Evolutionary conservation across 1,284 basidiomycete species (phyloP).

Genomic region (Ganoderma lucidum): DNA sequence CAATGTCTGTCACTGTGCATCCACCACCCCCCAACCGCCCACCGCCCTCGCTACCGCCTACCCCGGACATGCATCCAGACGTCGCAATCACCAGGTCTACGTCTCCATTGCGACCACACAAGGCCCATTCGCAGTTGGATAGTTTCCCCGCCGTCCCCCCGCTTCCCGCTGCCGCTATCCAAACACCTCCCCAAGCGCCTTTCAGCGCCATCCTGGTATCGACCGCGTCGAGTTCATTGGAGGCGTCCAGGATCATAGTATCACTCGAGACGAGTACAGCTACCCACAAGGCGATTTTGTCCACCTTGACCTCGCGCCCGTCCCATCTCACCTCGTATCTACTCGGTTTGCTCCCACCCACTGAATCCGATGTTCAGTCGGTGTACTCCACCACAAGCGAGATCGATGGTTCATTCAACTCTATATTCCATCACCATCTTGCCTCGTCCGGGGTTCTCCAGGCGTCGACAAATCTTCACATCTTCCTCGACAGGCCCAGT

Average conservation of each 20-base stretch:
- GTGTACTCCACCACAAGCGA: constrained; percentile 44
- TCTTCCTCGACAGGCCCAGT: constrained; percentile 85
- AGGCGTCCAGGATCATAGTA: constrained; percentile 70
- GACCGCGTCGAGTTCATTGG: constrained; percentile 55
- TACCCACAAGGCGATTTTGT: constrained; percentile 68
- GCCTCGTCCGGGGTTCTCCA: constrained; percentile 62
- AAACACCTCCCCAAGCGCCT: constrained; percentile 52
- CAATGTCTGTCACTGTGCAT: constrained; percentile 47
- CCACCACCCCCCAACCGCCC: constrained; percentile 44
- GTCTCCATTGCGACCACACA: constrained; percentile 49
- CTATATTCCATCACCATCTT: constrained; percentile 69
- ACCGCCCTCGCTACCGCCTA: constrained; percentile 32
- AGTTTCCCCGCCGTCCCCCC: constrained; percentile 50
- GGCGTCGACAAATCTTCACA: constrained; percentile 58
- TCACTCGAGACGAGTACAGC: constrained; percentile 74
- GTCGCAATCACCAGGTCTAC: constrained; percentile 23
- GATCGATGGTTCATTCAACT: constrained; percentile 45
- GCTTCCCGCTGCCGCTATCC: constrained; percentile 42
- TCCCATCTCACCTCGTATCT: constrained; percentile 71
- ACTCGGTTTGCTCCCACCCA: constrained; percentile 51
- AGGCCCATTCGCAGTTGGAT: constrained; percentile 43
- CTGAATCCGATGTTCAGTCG: constrained; percentile 55
- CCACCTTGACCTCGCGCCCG: constrained; percentile 70
- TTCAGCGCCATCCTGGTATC: constrained; percentile 75
- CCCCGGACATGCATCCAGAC: constrained; percentile 32